phyloP scores from a whole-genome alignment of 441 rosid genomes.

The Pelargonium myrrhifolium region DNA sequence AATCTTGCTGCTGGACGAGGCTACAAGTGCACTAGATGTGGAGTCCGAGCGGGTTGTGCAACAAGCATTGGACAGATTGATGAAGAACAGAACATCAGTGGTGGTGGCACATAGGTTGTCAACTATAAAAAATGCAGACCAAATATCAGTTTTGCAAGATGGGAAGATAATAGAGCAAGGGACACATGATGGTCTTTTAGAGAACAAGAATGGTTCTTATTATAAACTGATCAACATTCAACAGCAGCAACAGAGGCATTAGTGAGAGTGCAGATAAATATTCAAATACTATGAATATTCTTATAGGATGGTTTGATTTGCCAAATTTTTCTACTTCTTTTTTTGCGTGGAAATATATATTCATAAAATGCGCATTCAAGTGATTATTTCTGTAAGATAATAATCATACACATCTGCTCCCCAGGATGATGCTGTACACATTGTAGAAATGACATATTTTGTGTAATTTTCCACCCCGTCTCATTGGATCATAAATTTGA shows the following conservation, averaged over 20 bases:
- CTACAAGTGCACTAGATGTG: constrained; percentile 89
- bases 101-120: constrained; percentile 89
- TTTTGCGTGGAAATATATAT: neutral
- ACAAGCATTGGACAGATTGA: constrained; percentile 88
- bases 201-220: constrained; percentile 64
- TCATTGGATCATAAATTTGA: no score
- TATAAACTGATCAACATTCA: constrained; percentile 76
- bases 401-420: no score
- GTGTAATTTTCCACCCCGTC: no score
- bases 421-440: no score
- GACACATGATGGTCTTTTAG: constrained; percentile 54
- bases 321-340: neutral
- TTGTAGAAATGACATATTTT: no score
- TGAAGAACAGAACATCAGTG: constrained; percentile 76
- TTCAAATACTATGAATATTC: neutral
- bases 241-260: constrained; percentile 36
- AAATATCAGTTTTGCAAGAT: constrained; percentile 82
- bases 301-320: neutral
- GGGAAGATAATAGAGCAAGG: constrained; percentile 97
- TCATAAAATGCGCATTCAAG: neutral
- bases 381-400: neutral
- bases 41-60: constrained; percentile 95
- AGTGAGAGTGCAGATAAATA: neutral
- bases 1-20: constrained; percentile 91
- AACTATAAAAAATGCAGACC: constrained; percentile 81